Evolutionary conservation across 768 basidiomycete genomes (phyloP).

Genomic region (Suillus subaureus): DNA sequence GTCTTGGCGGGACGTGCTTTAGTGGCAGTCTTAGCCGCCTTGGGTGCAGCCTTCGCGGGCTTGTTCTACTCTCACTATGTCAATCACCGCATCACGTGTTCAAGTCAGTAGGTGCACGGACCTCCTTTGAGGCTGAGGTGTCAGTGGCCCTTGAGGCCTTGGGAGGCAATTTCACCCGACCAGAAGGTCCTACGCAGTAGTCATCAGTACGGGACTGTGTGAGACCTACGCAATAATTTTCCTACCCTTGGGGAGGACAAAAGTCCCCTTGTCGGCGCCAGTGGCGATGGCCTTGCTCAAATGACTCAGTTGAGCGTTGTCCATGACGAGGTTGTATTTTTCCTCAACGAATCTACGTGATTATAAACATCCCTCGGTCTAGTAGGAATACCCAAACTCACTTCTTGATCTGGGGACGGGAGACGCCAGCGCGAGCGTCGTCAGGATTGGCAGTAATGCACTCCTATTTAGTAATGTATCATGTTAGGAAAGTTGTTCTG

Average conservation of each 20-base stretch:
- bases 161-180: conserved; percentile 69
- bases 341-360: conserved; percentile 74
- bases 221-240: conserved; percentile 7
- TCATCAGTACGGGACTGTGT: conserved; percentile 7
- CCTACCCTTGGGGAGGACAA: conserved; percentile 86
- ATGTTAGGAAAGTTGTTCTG: neutral
- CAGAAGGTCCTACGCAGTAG: conserved; percentile 40
- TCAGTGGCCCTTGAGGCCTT: conserved; percentile 54
- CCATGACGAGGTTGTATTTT: conserved; percentile 80
- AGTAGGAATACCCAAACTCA: conserved; percentile 38
- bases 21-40: conserved; percentile 11
- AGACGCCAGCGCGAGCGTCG: conserved; percentile 82
- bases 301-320: conserved; percentile 74
- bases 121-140: conserved; percentile 58
- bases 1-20: conserved; percentile 32
- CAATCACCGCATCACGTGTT: conserved; percentile 25
- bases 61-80: conserved; percentile 27
- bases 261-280: conserved; percentile 83
- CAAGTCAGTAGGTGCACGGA: conserved; percentile 32
- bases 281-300: conserved; percentile 77
- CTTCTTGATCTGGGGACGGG: conserved; percentile 94
- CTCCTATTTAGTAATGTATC: conserved; percentile 55
- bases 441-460: conserved; percentile 75
- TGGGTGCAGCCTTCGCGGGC: conserved; percentile 35
- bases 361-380: conserved; percentile 18